Evolutionary conservation across 495 filamentous ascomycete genomes (phyloP), one percentile per base, ranked within the genome.

Genomic region (Aspergillus sclerotiicarbonarius): DNA sequence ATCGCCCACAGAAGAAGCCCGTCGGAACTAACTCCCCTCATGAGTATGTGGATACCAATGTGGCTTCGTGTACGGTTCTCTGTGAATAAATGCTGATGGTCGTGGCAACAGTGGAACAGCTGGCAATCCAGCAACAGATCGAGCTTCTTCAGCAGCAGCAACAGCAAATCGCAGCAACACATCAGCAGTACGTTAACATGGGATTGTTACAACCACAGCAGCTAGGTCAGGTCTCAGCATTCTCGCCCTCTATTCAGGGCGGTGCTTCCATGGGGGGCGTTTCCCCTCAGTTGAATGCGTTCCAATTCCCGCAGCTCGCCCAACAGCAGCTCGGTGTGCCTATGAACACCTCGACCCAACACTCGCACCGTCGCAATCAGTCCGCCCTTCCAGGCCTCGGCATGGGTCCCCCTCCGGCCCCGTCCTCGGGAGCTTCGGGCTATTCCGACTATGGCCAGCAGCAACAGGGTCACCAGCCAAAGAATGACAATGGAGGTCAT

Each of bases 101-200:
- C 15, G 43, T 12, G 30, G 41, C 10, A 45, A 51, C 54, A 94
- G 91, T 96, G 91, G 94, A 98, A 82, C 95, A 98, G 87, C 83
- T 98, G 64, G 92, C 94, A 68, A 89, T 98, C 74, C 93, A 96
- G 73, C 94, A 98, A 80, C 94, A 98, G 75, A 97, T 98, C 69
- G 92, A 98, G 76, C 81, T 93, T 74, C 84, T 98, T 63, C 94
- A 98, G 76, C 92, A 96, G 71, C 95, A 98, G 69, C 94, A 98
- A 68, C 95, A 98, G 74, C 95, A 98, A 69, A 95, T 98, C 71
- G 89, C 93, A 69, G 90, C 89, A 54, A 92, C 91, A 52, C 92
- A 97, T 63, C 92, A 96, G 73, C 93, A 98, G 71, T 98, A 96
- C 76, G 89, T 95, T 58, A 94, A 95, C 71, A 93, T 98, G 89